phyloP scores from a whole-genome alignment of 768 basidiomycete genomes.

The Pluteus cervinus region DNA sequence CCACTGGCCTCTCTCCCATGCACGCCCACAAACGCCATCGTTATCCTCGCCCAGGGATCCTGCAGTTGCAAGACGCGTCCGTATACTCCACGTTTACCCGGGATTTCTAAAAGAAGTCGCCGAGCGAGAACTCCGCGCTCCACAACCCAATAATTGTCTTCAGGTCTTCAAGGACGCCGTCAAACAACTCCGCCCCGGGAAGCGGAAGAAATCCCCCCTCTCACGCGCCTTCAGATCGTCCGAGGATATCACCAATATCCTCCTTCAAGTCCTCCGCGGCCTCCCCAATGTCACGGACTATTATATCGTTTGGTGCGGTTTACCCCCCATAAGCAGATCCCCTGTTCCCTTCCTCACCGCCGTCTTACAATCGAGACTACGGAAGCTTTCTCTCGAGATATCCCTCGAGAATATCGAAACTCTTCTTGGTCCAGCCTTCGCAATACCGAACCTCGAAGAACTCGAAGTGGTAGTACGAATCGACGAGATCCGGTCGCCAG shows the following conservation, averaged over 20 bases:
- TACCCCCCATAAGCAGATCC: conserved; percentile 17
- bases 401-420: conserved; percentile 11
- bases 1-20: background rate
- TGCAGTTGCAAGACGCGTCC: conserved; percentile 39
- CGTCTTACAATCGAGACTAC: conserved; percentile 1
- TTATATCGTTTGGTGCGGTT: conserved; percentile 43
- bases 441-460: background rate
- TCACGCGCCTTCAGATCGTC: conserved; percentile 23
- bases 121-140: conserved; percentile 18
- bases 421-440: conserved; percentile 3
- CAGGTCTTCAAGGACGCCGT: too few species aligned
- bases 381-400: conserved; percentile 12
- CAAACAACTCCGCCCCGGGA: too few species aligned
- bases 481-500: conserved; percentile 20
- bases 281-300: conserved; percentile 43
- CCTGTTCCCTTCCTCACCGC: conserved; percentile 10
- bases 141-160: too few species aligned
- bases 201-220: conserved; percentile 22
- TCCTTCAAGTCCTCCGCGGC: conserved; percentile 36
- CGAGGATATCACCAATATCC: conserved; percentile 31
- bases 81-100: conserved; percentile 42
- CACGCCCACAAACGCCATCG: conserved; percentile 1
- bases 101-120: conserved; percentile 38
- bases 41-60: conserved; percentile 31
- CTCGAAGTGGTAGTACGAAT: conserved; percentile 3